phyloP scores from a whole-genome alignment of 176 grass and related monocot species.

The Cocos nucifera region DNA sequence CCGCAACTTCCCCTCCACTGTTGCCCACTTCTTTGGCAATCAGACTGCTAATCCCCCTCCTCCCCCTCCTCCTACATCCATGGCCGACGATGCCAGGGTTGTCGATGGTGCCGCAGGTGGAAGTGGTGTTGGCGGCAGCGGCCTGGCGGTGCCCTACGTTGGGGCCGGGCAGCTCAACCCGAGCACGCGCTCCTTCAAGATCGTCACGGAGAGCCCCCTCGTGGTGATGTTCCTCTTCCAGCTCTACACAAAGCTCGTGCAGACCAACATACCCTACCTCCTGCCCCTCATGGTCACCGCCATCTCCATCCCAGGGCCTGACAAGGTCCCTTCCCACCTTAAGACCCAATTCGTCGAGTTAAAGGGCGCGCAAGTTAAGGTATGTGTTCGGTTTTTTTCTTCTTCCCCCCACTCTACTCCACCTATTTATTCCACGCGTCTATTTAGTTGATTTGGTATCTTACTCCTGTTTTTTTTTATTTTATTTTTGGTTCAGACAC shows the following conservation, averaged over 20 bases:
- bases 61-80: conserved; percentile 3
- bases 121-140: conserved; percentile 18
- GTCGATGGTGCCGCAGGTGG: too few relatives aligned
- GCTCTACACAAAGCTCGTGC: conserved; percentile 93
- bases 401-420: neutral
- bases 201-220: conserved; percentile 90
- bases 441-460: conserved; percentile 4
- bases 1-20: conserved; percentile 60
- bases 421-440: too few relatives aligned
- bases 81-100: too few relatives aligned
- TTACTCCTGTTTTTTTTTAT: conserved; percentile 7
- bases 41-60: neutral
- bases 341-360: conserved; percentile 86
- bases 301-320: conserved; percentile 74
- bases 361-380: conserved; percentile 97
- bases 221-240: conserved; percentile 99
- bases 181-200: conserved; percentile 90
- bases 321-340: conserved; percentile 63
- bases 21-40: conserved; percentile 66
- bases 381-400: conserved; percentile 7
- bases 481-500: conserved; percentile 49
- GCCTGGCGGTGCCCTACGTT: conserved; percentile 17
- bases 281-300: conserved; percentile 87
- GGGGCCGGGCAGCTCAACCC: conserved; percentile 75
- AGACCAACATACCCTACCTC: conserved; percentile 84